Evolutionary conservation across 116 monocot genomes (phyloP).

Genomic region (Phalaenopsis hybrid): DNA sequence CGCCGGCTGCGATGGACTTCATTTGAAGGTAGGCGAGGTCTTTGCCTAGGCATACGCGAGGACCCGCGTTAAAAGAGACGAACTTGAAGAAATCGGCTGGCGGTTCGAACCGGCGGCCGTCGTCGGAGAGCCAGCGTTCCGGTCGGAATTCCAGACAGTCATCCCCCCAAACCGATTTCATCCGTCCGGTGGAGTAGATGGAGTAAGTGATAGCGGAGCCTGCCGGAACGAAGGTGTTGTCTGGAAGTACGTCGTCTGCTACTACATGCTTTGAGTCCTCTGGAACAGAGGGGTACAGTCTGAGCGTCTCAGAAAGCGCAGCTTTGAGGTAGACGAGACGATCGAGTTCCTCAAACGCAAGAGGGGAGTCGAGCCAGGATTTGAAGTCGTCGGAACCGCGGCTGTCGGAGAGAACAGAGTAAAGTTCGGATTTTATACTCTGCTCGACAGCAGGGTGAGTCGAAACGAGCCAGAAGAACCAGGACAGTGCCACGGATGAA

Average conservation of each 20-base stretch:
- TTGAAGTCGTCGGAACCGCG: slow-evolving; percentile 21
- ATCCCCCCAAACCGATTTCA: slow-evolving; percentile 46
- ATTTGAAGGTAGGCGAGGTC: slow-evolving; percentile 31
- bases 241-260: slow-evolving; percentile 52
- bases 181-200: slow-evolving; percentile 54
- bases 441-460: slow-evolving; percentile 34
- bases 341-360: slow-evolving; percentile 54
- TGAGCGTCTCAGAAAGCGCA: slow-evolving; percentile 48
- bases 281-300: slow-evolving; percentile 65
- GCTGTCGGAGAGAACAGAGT: slow-evolving; percentile 31
- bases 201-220: slow-evolving; percentile 68
- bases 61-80: slow-evolving; percentile 29
- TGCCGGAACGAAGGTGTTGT: slow-evolving; percentile 55
- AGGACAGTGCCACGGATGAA: slow-evolving; percentile 63
- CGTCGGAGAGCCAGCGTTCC: slow-evolving; percentile 48
- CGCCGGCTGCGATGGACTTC: slow-evolving; percentile 25
- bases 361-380: slow-evolving; percentile 35
- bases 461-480: slow-evolving; percentile 76
- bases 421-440: slow-evolving; percentile 30
- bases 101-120: slow-evolving; percentile 17
- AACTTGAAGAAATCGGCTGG: slow-evolving; percentile 21
- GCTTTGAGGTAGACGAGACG: slow-evolving; percentile 53
- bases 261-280: slow-evolving; percentile 69
- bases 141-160: slow-evolving; percentile 52
- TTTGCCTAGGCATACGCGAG: slow-evolving; percentile 25